Base-by-base conservation (phyloP, 2,329 filamentous ascomycete species). In the Trichophyton verrucosum region DNA sequence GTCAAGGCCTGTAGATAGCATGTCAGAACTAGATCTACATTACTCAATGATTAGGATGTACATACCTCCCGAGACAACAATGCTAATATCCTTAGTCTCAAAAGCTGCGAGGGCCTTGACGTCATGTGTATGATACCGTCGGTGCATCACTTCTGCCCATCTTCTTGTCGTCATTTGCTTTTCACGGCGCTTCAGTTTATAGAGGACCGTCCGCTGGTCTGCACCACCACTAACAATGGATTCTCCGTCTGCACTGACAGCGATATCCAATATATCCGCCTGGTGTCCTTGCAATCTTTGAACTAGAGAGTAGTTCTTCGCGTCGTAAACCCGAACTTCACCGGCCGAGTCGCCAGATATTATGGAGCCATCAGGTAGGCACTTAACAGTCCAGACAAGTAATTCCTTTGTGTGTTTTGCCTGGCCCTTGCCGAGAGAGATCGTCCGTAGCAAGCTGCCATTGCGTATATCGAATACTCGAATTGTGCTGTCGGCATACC, bases 401-500 rank as follows among this genome's bases (percentile, higher is more conserved):
- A 91, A 86, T 65, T 95, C 88, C 73, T 89, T 92, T 17, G 88
- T 84, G 5, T 89, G 89, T 51, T 88, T 88, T 6, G 79, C 78
- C 9, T 89, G 80, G 40, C 92, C 89, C 60, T 86, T 85, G 3
- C 92, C 94, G 38, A 97, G 77, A 0, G 90, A 91, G 81, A 99
- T 94, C 65, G 84, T 89, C 53, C 90, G 82, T 62, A 96, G 71
- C 63, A 89, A 80, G 59, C 85, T 81, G 13, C 89, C 89, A 69
- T 84, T 92, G 58, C 88, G 81, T 66, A 90, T 86, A 71, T 97
- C 91, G 74, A 91, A 95, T 59, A 94, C 83, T 64, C 92, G 87
- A 65, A 99, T 94, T n/a, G 85, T 89, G 74, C 91, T 91, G 76
- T 99, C 92, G n/a, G 91, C 92, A 72, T 94, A 97, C 22, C 94